A percentile compares a stretch with the other conserved stretches of the same genome.
phyloP scores from a whole-genome alignment of 179 eudicot genomes.

The Spinacia oleracea region DNA sequence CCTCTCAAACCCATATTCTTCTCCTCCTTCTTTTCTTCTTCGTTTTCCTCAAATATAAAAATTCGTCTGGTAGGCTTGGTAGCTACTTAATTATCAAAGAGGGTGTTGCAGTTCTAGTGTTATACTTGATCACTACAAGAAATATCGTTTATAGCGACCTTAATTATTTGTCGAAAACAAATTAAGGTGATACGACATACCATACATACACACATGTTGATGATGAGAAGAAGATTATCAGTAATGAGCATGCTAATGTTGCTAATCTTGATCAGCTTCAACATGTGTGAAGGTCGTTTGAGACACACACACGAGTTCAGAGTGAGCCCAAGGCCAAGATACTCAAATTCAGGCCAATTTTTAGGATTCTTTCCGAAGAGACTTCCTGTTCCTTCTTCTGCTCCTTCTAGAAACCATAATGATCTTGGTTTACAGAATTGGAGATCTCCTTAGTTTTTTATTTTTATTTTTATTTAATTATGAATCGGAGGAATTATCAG shows the following conservation, averaged over 20 bases:
- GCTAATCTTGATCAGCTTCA: conserved; percentile 12
- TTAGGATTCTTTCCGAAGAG: conserved; percentile 56
- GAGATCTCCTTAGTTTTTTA: conserved; percentile 43
- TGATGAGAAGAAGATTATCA: conserved; percentile 17
- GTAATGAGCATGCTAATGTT: neutral
- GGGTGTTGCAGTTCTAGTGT: no score
- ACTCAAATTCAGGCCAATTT: conserved; percentile 46
- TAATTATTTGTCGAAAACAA: no score
- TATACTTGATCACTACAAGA: no score
- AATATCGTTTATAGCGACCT: no score
- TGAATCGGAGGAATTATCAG: neutral
- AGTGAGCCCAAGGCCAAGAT: conserved; percentile 32
- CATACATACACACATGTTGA: neutral
- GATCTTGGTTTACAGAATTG: conserved; percentile 53
- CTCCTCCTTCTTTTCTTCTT: no score
- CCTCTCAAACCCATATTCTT: neutral
- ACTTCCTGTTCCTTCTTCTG: conserved; percentile 48
- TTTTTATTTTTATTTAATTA: neutral
- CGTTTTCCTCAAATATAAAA: no score
- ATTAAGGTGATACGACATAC: no score
- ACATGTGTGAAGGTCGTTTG: conserved; percentile 39
- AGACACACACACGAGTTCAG: conserved; percentile 44
- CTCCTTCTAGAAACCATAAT: conserved; percentile 71
- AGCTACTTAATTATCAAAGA: no score
- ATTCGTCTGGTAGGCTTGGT: no score